Base-by-base conservation (phyloP, 495 filamentous ascomycete genomes). In the Penicillium samsonianum region DNA sequence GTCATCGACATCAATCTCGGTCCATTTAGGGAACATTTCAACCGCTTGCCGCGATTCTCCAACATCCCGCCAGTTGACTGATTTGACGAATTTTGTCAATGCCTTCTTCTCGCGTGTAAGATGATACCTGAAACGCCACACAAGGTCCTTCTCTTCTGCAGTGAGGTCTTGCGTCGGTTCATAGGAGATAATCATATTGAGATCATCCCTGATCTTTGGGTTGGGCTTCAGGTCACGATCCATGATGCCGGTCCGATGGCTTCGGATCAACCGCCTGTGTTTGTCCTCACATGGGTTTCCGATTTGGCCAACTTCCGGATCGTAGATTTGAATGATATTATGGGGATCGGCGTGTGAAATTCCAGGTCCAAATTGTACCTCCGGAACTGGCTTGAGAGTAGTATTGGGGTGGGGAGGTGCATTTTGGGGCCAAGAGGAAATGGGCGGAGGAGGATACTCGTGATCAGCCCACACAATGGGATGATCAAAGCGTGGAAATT, bases 251-350 rank as follows among this genome's bases (percentile, higher is more conserved):
- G 92, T 95, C n/a, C 94, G 85, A 67, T 96, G 90, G 64, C 90
- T 94, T 61, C 94, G 85, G 48, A 97, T 90, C 35, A 99, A 83
- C 47, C 92, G 79, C 19, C 94, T 85, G 64, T 99, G 95, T 69
- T 97, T 98, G 74, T 85, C 92, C 74, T 99, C 94, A 16, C 90
- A 92, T 17, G 93, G 94, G 70, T 99, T 99, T 45, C 96, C 92
- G 46, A 81, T 82, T 5, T 87, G 84, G 2, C 90, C 90, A 52
- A 95, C 86, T 70, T 99, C 94, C 0, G 95, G 92, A 62, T 99
- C 94, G 66, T 97, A 99, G 0, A 97, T 91, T 42, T 83, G 78
- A 47, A 96, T 87, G 8, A 96, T 74, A 6, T 73, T 78, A 25
- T 74, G 67, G n/a, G 74, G 74, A 58, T 74, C 72, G 17, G 77